Evolutionary conservation across 345 rosid species (phyloP).

Genomic region (Populus davidiana): DNA sequence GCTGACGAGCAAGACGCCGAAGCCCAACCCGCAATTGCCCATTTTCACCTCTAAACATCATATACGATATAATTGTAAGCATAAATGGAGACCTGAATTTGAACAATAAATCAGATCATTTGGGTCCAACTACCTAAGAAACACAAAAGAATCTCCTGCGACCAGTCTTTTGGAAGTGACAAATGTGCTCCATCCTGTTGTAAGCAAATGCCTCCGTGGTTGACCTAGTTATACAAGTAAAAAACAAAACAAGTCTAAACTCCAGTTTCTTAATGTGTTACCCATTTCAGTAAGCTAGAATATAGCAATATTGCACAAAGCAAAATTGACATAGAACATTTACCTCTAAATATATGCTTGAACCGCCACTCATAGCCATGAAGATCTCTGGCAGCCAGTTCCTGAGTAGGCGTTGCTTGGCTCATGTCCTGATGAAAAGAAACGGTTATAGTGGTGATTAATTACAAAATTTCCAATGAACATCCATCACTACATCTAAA

Average conservation of each 20-base stretch:
- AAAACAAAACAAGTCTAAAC: not conserved
- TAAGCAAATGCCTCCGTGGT: slow-evolving; percentile 89
- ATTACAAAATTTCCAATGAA: not conserved
- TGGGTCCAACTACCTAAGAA: slow-evolving; percentile 54
- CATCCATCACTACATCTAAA: not conserved
- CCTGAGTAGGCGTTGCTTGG: slow-evolving; percentile 87
- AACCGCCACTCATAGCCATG: slow-evolving; percentile 94
- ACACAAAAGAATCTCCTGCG: slow-evolving; percentile 87
- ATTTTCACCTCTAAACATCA: slow-evolving; percentile 51
- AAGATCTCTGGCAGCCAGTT: slow-evolving; percentile 83
- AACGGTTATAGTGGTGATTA: not conserved
- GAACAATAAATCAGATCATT: slow-evolving; percentile 5
- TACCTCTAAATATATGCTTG: slow-evolving; percentile 93
- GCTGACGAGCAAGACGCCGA: slow-evolving; percentile 66
- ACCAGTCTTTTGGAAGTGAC: slow-evolving; percentile 83
- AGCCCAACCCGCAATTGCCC: slow-evolving; percentile 80
- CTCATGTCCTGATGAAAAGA: slow-evolving; percentile 65
- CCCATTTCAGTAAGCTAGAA: not conserved
- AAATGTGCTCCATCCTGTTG: slow-evolving; percentile 97
- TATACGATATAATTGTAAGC: not conserved
- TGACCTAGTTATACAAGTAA: slow-evolving; percentile 43
- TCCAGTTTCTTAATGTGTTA: not conserved
- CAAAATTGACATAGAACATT: not conserved
- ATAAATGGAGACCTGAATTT: not conserved
- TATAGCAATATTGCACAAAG: not conserved